Base-by-base conservation (phyloP, 169 alveolate genomes). In the Eimeria praecox region DNA sequence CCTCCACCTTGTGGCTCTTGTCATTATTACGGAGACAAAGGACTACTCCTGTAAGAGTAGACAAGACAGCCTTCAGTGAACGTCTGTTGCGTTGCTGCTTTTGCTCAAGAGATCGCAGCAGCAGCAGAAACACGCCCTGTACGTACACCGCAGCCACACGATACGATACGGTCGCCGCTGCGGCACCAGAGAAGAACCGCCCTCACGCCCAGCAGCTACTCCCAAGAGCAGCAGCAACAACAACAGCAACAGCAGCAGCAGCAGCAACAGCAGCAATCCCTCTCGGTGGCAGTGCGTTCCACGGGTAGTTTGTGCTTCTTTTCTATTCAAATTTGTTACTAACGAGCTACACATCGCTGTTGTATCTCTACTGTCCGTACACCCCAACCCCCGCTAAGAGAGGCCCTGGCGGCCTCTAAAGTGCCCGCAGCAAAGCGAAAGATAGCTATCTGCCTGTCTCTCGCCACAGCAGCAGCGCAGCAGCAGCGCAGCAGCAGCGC, bases 1-100 rank as follows among this genome's bases (percentile, higher is more conserved):
- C 91, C 91, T 83, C 91, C 40, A 83, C 91, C 40, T 83, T 83
- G 91, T 83, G 91, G 75, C 75, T 54, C 64, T 49, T 83, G 91
- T 83, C 91, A 54, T 83, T 83, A 54, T 49, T 83, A n/a, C 91
- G 91, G 54, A 83, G 77, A 83, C 91, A 83, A 54, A 83, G 91
- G 12, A 83, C 91, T 5, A 83, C 77, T 33, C 56, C 91, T 16
- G 91, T 83, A 83, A 83, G 91, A 16, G 91, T 52, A 30, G 91
- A 83, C n/a, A 83, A 44, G 1, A 83, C 56, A 27, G 91, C 91
- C 71, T 66, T 49, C 91, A 83, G n/a, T 27, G 75, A 5, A 10
- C 91, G 91, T 33, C 91, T 49, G 49, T 33, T 30, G 44, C 77
- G 91, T 77, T 83, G 91, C 91, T 49, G 91, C 91, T 49, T 40